phyloP scores from a whole-genome alignment of 23 red algal genomes.

The Pyropia haitanensis region DNA sequence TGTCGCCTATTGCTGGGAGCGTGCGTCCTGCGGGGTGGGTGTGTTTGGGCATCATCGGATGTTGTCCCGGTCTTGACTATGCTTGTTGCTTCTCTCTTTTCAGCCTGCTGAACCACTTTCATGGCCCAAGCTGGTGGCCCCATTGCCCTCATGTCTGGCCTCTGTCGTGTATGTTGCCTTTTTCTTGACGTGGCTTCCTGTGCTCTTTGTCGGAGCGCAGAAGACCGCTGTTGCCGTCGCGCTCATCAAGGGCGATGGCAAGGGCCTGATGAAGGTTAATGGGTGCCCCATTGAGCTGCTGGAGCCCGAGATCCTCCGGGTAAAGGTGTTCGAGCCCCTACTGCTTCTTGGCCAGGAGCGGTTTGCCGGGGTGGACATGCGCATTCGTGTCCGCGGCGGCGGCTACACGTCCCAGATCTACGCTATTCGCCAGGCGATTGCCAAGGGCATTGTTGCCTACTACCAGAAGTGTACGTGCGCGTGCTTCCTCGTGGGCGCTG shows the following conservation, averaged over 20 bases:
- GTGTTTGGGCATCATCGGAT: background rate
- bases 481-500: no score
- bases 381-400: conserved; percentile 82
- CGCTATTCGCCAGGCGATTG: conserved; percentile 98
- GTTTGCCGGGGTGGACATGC: conserved; percentile 94
- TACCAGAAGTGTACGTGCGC: conserved; percentile 74
- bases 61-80: background rate
- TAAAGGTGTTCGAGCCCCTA: conserved; percentile 92
- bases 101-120: conserved; percentile 4
- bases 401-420: conserved; percentile 96
- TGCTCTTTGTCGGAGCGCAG: conserved; percentile 14
- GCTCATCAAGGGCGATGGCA: conserved; percentile 79
- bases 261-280: conserved; percentile 97
- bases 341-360: conserved; percentile 93
- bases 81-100: background rate
- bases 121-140: background rate
- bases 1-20: background rate
- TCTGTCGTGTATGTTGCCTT: background rate
- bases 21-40: background rate
- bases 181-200: background rate
- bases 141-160: background rate
- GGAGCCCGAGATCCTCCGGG: conserved; percentile 81
- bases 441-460: conserved; percentile 91
- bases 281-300: conserved; percentile 88
- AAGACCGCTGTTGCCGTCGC: conserved; percentile 99